These are phyloP conservation scores for Fusarium dimerum DNA, from an alignment of 2,329 filamentous ascomycete genomes.

Conservation along the genomic window DNA sequence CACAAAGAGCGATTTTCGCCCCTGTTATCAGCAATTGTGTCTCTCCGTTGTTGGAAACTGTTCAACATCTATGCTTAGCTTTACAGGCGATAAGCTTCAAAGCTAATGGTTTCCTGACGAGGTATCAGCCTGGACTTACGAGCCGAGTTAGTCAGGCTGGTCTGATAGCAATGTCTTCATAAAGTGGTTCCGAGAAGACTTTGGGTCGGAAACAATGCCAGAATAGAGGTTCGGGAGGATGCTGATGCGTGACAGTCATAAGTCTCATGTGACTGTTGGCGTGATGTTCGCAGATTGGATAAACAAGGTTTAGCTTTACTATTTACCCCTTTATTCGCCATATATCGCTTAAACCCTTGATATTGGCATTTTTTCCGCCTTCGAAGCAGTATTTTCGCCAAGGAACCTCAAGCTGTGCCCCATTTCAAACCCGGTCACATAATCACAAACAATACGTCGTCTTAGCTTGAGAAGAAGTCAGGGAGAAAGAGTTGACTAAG, in stretches of 20 bases:
- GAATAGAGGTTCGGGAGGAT: not conserved
- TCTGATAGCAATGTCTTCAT: constrained; percentile 1
- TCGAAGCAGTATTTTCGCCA: not conserved
- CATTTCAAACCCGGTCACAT: not conserved
- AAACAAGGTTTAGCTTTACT: constrained; percentile 1
- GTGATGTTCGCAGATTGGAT: not conserved
- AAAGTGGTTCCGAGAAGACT: not conserved
- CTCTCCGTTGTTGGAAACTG: not conserved
- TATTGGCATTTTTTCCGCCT: not conserved
- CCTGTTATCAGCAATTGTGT: not conserved
- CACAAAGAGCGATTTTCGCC: not conserved
- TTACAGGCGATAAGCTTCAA: constrained; percentile 1
- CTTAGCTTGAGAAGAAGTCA: not conserved
- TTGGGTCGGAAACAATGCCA: not conserved
- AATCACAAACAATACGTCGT: not conserved
- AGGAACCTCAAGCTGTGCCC: not conserved
- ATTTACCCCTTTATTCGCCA: not conserved
- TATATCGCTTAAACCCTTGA: not conserved
- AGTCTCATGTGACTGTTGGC: not conserved
- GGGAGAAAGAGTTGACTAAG: not conserved
- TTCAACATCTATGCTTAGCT: not conserved
- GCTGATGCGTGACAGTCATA: not conserved
- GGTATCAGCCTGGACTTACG: not conserved
- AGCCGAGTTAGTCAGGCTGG: not conserved
- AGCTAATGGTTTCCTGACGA: not conserved